A percentile compares a stretch with the other conserved stretches of the same genome.
These are phyloP conservation scores for Lactarius sanguifluus DNA, from an alignment of 768 basidiomycete species.

Conservation along the genomic window DNA sequence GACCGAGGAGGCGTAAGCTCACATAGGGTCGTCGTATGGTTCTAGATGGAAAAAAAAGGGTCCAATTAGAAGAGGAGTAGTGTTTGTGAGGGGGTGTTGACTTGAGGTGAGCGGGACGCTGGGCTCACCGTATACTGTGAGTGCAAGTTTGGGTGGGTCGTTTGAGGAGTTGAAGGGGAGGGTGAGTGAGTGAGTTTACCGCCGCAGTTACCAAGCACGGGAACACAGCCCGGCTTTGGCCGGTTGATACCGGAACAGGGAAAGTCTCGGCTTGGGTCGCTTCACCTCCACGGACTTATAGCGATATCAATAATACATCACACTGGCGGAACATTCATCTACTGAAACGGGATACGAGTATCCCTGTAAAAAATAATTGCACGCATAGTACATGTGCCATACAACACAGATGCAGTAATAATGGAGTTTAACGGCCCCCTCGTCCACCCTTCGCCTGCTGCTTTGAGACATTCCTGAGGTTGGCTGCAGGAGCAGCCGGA, in stretches of 20 bases:
- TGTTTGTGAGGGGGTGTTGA: neutral
- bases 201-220: constrained; percentile 8
- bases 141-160: constrained; percentile 11
- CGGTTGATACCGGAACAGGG: constrained; percentile 4
- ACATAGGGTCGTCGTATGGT: constrained; percentile 26
- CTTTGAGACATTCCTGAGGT: constrained; percentile 82
- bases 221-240: constrained; percentile 16
- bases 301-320: neutral
- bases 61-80: neutral
- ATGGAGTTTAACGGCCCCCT: constrained; percentile 58
- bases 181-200: neutral
- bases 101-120: constrained; percentile 9
- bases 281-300: neutral
- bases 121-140: constrained; percentile 24
- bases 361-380: neutral
- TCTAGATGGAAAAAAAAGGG: constrained; percentile 4
- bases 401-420: constrained; percentile 10
- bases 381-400: constrained; percentile 21
- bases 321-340: neutral
- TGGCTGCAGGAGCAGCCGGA: constrained; percentile 53
- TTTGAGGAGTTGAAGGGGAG: constrained; percentile 13
- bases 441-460: constrained; percentile 95
- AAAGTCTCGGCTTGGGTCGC: neutral
- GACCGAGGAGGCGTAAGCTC: constrained; percentile 6
- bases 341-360: neutral